Base-by-base conservation (phyloP, 768 basidiomycete genomes). In the Leccinum uliginosum region DNA sequence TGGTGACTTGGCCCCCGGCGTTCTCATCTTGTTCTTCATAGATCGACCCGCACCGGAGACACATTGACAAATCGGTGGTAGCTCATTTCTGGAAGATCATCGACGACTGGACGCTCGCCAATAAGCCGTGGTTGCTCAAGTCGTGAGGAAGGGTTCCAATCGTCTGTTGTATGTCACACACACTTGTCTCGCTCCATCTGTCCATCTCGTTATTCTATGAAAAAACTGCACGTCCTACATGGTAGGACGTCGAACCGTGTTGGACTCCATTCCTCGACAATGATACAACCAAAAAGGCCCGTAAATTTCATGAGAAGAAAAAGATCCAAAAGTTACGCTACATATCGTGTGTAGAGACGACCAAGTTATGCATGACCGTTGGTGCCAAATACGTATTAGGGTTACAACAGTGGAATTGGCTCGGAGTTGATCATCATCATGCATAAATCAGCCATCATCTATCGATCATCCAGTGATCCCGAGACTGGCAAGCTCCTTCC, bases 1-100 rank as follows among this genome's bases (percentile, higher is more conserved):
- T 19, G n/a, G 11, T 30, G 5, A 5, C 38, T 19, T 43, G 3
- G 10, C 19, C 40, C n/a, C 40, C 40, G n/a, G 40, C 19, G 2
- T 19, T 5, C 40, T 43, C n/a, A 43, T 19, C 10, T 5, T 43
- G 19, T 43, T 43, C 0, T 43, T 43, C 9, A 3, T 57, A 97
- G 95, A 93, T 98, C 62, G 96, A 99, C 65, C 87, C 86, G 12
- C 80, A 86, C 60, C 81, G 92, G 59, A 82, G 97, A 61, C 94
- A 98, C 70, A 84, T 92, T 21, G 97, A 99, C 76, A 93, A 96
- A 70, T 89, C 91, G 15, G 87, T 91, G 3, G 94, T 98, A 0
- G 94, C 93, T 3, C 89, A 94, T 56, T 98, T 99, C 65, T 99
- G 97, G 97, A 89, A 93, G 66, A 83, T 82, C 21, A 75, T 98